A percentile compares a stretch with the other conserved stretches of the same genome.
Conservation (phyloP, 73 alveolate species). For the Urostyla sp. region DNA sequence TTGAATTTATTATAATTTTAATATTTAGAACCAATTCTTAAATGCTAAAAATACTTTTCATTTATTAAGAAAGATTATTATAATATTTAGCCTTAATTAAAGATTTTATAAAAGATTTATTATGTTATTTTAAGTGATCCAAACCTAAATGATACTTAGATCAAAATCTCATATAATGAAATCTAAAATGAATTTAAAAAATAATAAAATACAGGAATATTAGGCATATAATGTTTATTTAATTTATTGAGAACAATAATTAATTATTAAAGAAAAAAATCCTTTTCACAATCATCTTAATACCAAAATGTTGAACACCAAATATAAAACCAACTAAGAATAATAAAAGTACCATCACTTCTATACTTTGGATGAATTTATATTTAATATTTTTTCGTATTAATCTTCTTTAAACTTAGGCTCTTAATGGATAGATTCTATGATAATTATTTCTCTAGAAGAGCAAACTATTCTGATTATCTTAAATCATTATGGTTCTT, state of each 20-base stretch:
- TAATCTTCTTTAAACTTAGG: neutral
- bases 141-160: slow-evolving; percentile 24
- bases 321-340: slow-evolving; percentile 38
- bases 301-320: slow-evolving; percentile 45
- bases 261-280: slow-evolving; percentile 17
- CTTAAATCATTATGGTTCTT: slow-evolving; percentile 5
- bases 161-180: slow-evolving; percentile 14
- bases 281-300: slow-evolving; percentile 36
- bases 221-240: slow-evolving; percentile 23
- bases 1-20: no score
- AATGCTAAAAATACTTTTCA: no score
- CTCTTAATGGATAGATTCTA: no score
- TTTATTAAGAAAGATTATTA: no score
- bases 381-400: slow-evolving; percentile 14
- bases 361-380: slow-evolving; percentile 13
- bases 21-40: no score
- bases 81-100: no score
- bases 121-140: slow-evolving; percentile 34
- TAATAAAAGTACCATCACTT: slow-evolving; percentile 26
- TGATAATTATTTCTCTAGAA: no score
- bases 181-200: no score
- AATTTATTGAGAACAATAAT: slow-evolving; percentile 17
- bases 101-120: neutral
- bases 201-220: no score
- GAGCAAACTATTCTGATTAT: no score